A percentile compares a stretch with the other conserved stretches of the same genome.
These are phyloP conservation scores for Fusarium cicatricum DNA, from an alignment of 2,329 filamentous ascomycete species.

Conservation along the genomic window DNA sequence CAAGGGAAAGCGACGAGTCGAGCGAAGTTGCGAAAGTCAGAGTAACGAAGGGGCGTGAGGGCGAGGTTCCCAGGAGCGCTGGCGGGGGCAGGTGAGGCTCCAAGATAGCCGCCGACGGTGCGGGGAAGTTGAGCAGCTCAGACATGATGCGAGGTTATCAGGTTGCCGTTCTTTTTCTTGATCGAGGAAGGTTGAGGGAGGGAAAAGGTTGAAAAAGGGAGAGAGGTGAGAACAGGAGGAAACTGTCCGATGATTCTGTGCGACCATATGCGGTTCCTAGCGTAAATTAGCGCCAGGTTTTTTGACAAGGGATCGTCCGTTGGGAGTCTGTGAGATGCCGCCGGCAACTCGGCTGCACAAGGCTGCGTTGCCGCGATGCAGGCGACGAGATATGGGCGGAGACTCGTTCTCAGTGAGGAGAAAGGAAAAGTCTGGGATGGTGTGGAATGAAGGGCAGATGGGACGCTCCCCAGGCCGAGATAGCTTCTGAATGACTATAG, in stretches of 20 bases:
- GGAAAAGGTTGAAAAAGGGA: not conserved
- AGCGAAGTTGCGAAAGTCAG: slow-evolving; percentile 92
- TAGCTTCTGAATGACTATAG: not conserved
- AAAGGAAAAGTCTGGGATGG: not conserved
- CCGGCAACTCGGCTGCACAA: slow-evolving; percentile 18
- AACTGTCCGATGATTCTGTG: not conserved
- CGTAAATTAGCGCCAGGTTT: not conserved
- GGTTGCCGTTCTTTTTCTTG: not conserved
- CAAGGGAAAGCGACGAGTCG: slow-evolving; percentile 79
- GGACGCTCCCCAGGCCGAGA: not conserved
- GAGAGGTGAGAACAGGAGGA: not conserved
- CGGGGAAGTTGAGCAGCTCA: slow-evolving; percentile 46
- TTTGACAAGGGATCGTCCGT: slow-evolving; percentile 9
- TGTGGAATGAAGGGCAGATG: not conserved
- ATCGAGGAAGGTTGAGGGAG: not conserved
- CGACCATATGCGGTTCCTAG: slow-evolving; percentile 2
- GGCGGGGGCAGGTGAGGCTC: slow-evolving; percentile 46
- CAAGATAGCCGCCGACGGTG: slow-evolving; percentile 44
- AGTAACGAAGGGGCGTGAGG: slow-evolving; percentile 66
- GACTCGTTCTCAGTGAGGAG: not conserved
- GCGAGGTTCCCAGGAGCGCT: not conserved
- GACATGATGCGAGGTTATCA: slow-evolving; percentile 40
- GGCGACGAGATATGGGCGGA: slow-evolving; percentile 3
- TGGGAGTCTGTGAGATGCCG: slow-evolving; percentile 21
- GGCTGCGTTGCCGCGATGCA: slow-evolving; percentile 4